Evolutionary conservation across 305 asterid species (phyloP).

Genomic region (Ilex paraguariensis): DNA sequence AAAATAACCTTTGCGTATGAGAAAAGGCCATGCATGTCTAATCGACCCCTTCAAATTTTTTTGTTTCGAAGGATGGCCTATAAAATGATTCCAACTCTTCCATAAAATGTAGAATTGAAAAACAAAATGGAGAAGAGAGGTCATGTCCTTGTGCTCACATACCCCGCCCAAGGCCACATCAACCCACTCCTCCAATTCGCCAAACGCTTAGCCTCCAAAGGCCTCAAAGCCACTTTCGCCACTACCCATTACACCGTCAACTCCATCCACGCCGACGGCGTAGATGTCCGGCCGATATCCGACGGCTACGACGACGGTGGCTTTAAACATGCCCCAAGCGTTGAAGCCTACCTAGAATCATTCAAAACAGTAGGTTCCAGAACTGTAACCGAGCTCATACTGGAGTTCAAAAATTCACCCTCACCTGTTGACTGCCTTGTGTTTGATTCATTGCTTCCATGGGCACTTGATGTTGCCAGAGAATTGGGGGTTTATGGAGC

Average conservation of each 20-base stretch:
- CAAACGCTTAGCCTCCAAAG: background rate
- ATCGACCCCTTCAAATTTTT: too few relatives aligned
- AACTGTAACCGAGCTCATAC: background rate
- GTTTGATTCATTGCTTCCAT: background rate
- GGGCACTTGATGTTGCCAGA: background rate
- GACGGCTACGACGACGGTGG: slow-evolving; percentile 2
- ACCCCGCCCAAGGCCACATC: slow-evolving; percentile 4
- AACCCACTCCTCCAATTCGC: slow-evolving; percentile 8
- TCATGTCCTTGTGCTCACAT: background rate
- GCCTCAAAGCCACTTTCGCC: slow-evolving; percentile 1
- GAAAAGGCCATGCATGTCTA: too few relatives aligned
- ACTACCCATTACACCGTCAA: background rate
- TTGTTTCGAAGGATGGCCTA: too few relatives aligned
- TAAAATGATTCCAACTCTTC: too few relatives aligned
- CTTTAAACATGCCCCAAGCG: background rate
- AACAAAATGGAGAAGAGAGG: background rate
- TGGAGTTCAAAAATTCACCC: background rate
- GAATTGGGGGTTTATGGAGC: background rate
- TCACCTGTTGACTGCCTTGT: background rate
- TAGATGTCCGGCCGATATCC: background rate
- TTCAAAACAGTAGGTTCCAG: background rate
- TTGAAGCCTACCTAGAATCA: background rate
- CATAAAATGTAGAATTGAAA: too few relatives aligned
- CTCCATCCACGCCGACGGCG: background rate
- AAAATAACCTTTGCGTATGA: too few relatives aligned